These are phyloP conservation scores for Dioszegia crocea DNA, from an alignment of 768 basidiomycete genomes.

Conservation along the genomic window DNA sequence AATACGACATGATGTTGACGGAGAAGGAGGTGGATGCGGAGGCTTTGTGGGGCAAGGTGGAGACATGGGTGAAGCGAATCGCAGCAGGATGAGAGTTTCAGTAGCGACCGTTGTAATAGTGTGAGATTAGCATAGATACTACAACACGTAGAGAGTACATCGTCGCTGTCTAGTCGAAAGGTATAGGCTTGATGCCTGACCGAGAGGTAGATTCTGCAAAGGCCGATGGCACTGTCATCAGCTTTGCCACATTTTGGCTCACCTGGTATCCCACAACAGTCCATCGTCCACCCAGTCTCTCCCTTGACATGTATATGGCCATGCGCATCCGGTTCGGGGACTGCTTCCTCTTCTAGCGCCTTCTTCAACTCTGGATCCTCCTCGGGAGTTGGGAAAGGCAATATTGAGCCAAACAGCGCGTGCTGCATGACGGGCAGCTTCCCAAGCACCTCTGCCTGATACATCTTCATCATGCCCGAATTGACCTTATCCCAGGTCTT, in stretches of 20 bases:
- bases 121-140: no score
- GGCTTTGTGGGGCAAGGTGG: conserved; percentile 26
- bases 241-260: conserved; percentile 44
- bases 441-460: conserved; percentile 84
- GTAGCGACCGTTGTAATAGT: no score
- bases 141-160: no score
- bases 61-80: neutral
- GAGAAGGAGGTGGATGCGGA: conserved; percentile 33
- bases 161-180: conserved; percentile 37
- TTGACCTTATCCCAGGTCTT: conserved; percentile 90
- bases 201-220: conserved; percentile 41
- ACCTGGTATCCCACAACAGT: conserved; percentile 49
- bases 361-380: conserved; percentile 28
- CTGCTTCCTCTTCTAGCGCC: conserved; percentile 23
- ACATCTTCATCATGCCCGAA: conserved; percentile 96
- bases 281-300: conserved; percentile 47
- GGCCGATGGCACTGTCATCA: conserved; percentile 48
- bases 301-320: conserved; percentile 40
- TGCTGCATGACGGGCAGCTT: conserved; percentile 96
- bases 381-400: conserved; percentile 50
- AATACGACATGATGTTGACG: conserved; percentile 29
- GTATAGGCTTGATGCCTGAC: conserved; percentile 45
- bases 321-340: conserved; percentile 33
- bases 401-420: conserved; percentile 82
- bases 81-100: no score